Evolutionary conservation across 768 basidiomycete species (phyloP).

Genomic region (Pulveroboletus sp.): DNA sequence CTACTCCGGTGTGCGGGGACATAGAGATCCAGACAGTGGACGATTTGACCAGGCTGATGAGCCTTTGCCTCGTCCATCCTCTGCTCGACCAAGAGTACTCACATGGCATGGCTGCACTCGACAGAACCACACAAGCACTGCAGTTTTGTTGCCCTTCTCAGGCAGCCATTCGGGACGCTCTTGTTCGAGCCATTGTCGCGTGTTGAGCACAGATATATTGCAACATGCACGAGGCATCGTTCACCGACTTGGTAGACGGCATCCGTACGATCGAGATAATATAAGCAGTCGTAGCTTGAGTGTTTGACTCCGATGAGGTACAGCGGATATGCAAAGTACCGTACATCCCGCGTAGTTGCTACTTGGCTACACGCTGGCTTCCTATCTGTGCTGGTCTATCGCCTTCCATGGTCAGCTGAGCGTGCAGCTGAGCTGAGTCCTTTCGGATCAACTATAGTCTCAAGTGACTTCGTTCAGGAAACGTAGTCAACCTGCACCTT

Average conservation of each 20-base stretch:
- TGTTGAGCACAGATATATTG: not conserved
- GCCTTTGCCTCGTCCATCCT: not conserved
- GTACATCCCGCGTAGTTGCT: too few relatives aligned
- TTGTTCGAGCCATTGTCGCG: not conserved
- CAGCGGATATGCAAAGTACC: too few relatives aligned
- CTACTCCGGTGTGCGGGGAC: not conserved
- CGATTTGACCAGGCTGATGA: not conserved
- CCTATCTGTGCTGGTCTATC: too few relatives aligned
- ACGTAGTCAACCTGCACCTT: too few relatives aligned
- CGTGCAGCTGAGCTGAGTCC: too few relatives aligned
- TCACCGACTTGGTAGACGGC: not conserved
- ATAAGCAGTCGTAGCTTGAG: too few relatives aligned
- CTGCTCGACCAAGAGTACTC: slow-evolving; percentile 3
- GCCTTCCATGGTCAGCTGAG: too few relatives aligned
- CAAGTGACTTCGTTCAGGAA: too few relatives aligned
- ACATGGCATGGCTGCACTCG: not conserved
- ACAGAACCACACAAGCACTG: not conserved
- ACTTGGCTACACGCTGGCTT: too few relatives aligned
- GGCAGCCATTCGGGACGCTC: not conserved
- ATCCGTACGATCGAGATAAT: not conserved
- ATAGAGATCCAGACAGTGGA: not conserved
- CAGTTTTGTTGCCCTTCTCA: not conserved
- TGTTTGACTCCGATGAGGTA: too few relatives aligned
- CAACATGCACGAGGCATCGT: not conserved
- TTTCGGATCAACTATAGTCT: too few relatives aligned